These are phyloP conservation scores for Coniosporium apollinis DNA, from an alignment of 495 filamentous ascomycete species.

Conservation along the genomic window DNA sequence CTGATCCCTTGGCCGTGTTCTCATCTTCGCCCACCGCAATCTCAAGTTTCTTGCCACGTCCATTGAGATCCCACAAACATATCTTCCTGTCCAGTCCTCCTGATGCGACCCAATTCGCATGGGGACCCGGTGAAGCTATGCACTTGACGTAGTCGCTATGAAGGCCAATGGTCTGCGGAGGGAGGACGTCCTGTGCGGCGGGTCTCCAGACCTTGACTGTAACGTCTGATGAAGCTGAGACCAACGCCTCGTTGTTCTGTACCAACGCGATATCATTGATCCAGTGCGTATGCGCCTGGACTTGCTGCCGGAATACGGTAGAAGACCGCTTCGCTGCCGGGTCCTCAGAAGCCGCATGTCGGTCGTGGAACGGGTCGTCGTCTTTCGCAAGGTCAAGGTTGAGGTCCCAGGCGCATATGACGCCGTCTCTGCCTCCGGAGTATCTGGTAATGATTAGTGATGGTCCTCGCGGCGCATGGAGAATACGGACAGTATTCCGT, in stretches of 20 bases:
- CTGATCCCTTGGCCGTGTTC: slow-evolving; percentile 73
- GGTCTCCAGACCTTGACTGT: slow-evolving; percentile 92
- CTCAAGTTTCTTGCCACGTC: slow-evolving; percentile 64
- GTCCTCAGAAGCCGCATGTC: slow-evolving; percentile 16
- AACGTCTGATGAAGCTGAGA: slow-evolving; percentile 90
- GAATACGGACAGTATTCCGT: slow-evolving; percentile 58
- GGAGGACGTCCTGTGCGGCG: slow-evolving; percentile 45
- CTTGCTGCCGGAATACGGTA: slow-evolving; percentile 74
- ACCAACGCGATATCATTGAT: slow-evolving; percentile 91
- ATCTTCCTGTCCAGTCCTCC: slow-evolving; percentile 89
- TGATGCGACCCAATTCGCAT: slow-evolving; percentile 84
- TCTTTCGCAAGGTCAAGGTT: slow-evolving; percentile 36
- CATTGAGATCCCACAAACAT: slow-evolving; percentile 81
- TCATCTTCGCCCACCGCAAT: slow-evolving; percentile 72
- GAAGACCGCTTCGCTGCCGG: slow-evolving; percentile 16
- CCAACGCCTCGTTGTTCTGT: slow-evolving; percentile 63
- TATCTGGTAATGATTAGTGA: slow-evolving; percentile 40
- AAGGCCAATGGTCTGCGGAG: slow-evolving; percentile 71
- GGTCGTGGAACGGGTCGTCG: slow-evolving; percentile 20
- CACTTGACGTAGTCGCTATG: slow-evolving; percentile 96
- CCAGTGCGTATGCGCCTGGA: slow-evolving; percentile 98
- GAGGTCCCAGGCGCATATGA: slow-evolving; percentile 90
- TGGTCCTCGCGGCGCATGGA: background rate
- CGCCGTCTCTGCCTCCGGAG: slow-evolving; percentile 86
- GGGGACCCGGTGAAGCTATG: slow-evolving; percentile 54